These are phyloP conservation scores for Oryza nivara DNA, from an alignment of 176 grass and related monocot species.

Conservation along the genomic window DNA sequence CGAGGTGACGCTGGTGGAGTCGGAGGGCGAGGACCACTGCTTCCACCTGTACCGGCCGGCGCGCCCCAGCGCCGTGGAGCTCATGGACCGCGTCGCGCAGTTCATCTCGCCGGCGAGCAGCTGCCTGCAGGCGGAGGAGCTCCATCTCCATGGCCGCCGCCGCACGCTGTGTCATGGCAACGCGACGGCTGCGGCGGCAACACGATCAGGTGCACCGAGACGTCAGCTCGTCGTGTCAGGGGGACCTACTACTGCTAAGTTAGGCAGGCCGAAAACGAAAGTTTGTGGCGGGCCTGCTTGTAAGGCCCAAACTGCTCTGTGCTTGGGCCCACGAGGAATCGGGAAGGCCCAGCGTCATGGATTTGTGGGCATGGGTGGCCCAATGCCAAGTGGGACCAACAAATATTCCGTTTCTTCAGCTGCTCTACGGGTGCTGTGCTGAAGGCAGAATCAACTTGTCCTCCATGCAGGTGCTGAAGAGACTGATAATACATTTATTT, in stretches of 20 bases:
- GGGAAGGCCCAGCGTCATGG: neutral
- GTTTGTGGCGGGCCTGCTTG: neutral
- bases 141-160: neutral
- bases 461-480: too few relatives aligned
- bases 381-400: neutral
- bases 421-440: neutral
- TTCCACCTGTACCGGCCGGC: conserved; percentile 28
- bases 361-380: neutral
- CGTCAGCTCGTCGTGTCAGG: neutral
- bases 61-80: neutral
- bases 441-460: neutral
- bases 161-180: neutral
- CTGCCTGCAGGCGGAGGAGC: neutral
- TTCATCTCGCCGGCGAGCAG: neutral
- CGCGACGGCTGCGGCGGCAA: too few relatives aligned
- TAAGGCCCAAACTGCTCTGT: neutral
- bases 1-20: conserved; percentile 32
- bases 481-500: too few relatives aligned
- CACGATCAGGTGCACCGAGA: neutral
- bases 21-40: conserved; percentile 9
- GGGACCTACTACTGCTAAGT: too few relatives aligned
- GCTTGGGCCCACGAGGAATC: neutral
- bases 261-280: neutral
- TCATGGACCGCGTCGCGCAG: conserved; percentile 25
- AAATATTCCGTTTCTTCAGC: neutral